phyloP scores from a whole-genome alignment of 2,329 filamentous ascomycete genomes.

The Fusarium brachygibbosum region DNA sequence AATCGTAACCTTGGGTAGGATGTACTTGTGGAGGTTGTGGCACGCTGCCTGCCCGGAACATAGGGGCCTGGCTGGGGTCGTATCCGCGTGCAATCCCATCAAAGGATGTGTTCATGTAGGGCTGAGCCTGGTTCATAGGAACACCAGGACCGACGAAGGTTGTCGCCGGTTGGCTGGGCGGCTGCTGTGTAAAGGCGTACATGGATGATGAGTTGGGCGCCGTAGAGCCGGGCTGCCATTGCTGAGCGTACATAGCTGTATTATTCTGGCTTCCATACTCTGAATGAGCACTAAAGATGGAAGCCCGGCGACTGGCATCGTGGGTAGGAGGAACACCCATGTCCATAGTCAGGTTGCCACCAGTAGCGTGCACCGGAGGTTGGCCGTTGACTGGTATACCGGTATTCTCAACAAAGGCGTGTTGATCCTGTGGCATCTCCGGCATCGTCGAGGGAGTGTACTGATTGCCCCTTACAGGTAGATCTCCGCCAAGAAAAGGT shows the following conservation, averaged over 20 bases:
- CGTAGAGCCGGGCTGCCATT: slow-evolving; percentile 62
- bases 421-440: slow-evolving; percentile 59
- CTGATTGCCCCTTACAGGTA: slow-evolving; percentile 60
- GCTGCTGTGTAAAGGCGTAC: slow-evolving; percentile 62
- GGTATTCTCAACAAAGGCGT: slow-evolving; percentile 58
- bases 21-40: slow-evolving; percentile 48
- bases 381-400: slow-evolving; percentile 54
- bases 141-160: slow-evolving; percentile 53
- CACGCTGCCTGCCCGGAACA: slow-evolving; percentile 54
- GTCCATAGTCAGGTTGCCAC: slow-evolving; percentile 59
- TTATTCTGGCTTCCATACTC: slow-evolving; percentile 61
- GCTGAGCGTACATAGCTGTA: slow-evolving; percentile 57
- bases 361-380: slow-evolving; percentile 53
- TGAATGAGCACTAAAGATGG: slow-evolving; percentile 54
- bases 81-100: slow-evolving; percentile 55
- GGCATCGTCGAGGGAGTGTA: slow-evolving; percentile 59
- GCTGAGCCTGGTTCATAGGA: slow-evolving; percentile 51
- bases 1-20: slow-evolving; percentile 53
- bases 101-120: slow-evolving; percentile 54
- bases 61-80: slow-evolving; percentile 49
- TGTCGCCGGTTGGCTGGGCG: slow-evolving; percentile 49
- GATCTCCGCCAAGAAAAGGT: slow-evolving; percentile 58
- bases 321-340: slow-evolving; percentile 60
- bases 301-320: slow-evolving; percentile 61
- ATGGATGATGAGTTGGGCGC: slow-evolving; percentile 58